Base-by-base conservation (phyloP, 768 basidiomycete genomes). In the Coprinopsis cinerea region DNA sequence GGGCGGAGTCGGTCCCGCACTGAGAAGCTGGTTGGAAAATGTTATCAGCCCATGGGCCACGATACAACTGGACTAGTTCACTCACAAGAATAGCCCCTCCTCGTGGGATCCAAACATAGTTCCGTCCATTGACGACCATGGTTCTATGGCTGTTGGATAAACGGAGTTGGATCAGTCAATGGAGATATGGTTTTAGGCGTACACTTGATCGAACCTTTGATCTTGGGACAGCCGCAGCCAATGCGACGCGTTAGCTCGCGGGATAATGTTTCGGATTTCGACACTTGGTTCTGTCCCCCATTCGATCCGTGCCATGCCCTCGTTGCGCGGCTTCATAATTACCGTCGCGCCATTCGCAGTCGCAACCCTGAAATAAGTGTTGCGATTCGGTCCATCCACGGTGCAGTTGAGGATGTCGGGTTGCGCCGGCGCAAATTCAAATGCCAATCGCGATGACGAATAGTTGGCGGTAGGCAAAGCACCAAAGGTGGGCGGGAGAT, bases 341-440 rank as follows among this genome's bases (percentile, higher is more conserved):
- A 71, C 50, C 13, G 73, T 75, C 45, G 61, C 62, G 1, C 61
- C 65, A 18, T 67, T 57, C 1, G 58, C 57, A 18, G 63, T 63
- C n/a, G 63, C 47, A 37, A 72, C 66, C 14, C 71, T 73, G 57
- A 76, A 76, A 13, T 63, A 66, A 25, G 68, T 64, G 52, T 66
- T 64, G 18, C 64, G 61, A 32, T 67, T 66, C 0, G 77, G 69
- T 0, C 77, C 77, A 36, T 71, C 49, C 32, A 79, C 68, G 14
- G 55, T 63, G 52, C 69, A 75, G 57, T 76, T 68, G 18, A 75
- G 59, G 14, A 78, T 61, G 22, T 69, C 69, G 3, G 67, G 66
- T 46, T 64, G 71, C 53, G 71, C 61, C 23, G 70, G 60, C n/a
- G 65, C 52, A 26, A 65, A 63, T 0, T 57, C 51, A 17, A 64